Evolutionary conservation across 176 grass and related monocot genomes (phyloP).

Genomic region (Oryza officinalis): DNA sequence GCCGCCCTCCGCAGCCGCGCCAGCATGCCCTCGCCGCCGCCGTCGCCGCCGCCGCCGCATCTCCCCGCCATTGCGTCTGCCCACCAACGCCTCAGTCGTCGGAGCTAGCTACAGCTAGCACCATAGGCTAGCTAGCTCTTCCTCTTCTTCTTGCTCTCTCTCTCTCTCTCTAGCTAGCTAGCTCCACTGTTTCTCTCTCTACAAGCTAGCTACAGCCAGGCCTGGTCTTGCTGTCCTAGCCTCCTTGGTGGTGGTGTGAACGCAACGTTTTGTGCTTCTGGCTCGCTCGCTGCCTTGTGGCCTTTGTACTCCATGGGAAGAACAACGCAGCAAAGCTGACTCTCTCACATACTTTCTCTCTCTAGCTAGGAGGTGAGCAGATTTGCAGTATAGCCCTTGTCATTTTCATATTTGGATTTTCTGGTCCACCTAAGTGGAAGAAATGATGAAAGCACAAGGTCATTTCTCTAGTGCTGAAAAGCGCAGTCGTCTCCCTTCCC

Average conservation of each 20-base stretch:
- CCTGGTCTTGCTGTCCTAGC: not conserved
- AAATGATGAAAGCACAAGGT: too few relatives aligned
- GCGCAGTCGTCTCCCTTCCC: too few relatives aligned
- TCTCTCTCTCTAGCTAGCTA: not conserved
- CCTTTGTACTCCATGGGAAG: conserved; percentile 47
- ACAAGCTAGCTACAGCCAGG: not conserved
- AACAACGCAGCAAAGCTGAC: conserved; percentile 6
- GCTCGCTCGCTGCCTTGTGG: conserved; percentile 1
- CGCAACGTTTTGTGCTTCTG: conserved; percentile 13
- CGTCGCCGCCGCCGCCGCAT: conserved; percentile 27
- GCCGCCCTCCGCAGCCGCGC: conserved; percentile 59
- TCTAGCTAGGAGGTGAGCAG: not conserved
- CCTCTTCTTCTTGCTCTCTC: not conserved
- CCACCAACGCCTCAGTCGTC: not conserved
- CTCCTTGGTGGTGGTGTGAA: conserved; percentile 43
- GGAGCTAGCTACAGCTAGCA: not conserved
- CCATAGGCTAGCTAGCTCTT: conserved; percentile 26
- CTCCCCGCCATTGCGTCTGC: conserved; percentile 47
- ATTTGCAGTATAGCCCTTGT: conserved; percentile 32
- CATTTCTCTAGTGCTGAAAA: too few relatives aligned
- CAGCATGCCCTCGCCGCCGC: conserved; percentile 42
- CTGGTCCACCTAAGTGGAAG: not conserved
- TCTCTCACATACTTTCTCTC: not conserved
- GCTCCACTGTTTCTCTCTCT: conserved; percentile 6
- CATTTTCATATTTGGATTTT: conserved; percentile 18